Base-by-base conservation (phyloP, 805 yeast species). In the Ogataea methylovora region DNA sequence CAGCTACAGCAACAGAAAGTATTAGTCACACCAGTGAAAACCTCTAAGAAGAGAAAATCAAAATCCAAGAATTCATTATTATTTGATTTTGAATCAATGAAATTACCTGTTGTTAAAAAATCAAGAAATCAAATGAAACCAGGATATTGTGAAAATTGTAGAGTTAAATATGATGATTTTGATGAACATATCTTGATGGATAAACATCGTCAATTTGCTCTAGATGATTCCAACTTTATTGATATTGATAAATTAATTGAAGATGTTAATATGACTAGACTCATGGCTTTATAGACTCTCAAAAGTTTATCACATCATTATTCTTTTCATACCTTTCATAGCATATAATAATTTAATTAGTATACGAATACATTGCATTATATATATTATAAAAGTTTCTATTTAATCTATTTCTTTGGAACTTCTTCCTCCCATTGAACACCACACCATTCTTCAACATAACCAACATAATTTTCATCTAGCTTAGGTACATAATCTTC, bases 101-200 rank as follows among this genome's bases (percentile, higher is more conserved):
- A n/a, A n/a, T n/a, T n/a, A n/a, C 22, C 22, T 20, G 22, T 20
- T 20, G 9, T 20, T 30, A 48, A 46, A 29, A 44, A 48, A 28
- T 22, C 45, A 7, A 53, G 45, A 31, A 40, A 44, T 16, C 54
- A 51, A 29, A 44, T 45, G 49, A 51, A 49, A 29, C 56, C 90
- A 1, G 97, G 97, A 0, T 88, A 84, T 57, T 90, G 98, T 60
- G 98, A 90, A 54, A 90, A 90, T 52, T 90, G 98, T 58, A 67
- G 90, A 17, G 82, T 81, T 39, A 79, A 79, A 52, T 90, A 83
- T 52, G 88, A 83, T 33, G 74, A 76, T 44, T 79, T 87, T 49
- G 84, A 77, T 18, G 84, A 75, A 37, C 98, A 90, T 54, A 72
- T 85, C 27, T 48, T 51, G 20, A 69, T 85, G 17, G 72, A 71